Percentiles rank a stretch among this genome's conserved stretches.
Evolutionary conservation across 148 eudicot species (phyloP).

Genomic region (Amaranthus hypochondriacus): DNA sequence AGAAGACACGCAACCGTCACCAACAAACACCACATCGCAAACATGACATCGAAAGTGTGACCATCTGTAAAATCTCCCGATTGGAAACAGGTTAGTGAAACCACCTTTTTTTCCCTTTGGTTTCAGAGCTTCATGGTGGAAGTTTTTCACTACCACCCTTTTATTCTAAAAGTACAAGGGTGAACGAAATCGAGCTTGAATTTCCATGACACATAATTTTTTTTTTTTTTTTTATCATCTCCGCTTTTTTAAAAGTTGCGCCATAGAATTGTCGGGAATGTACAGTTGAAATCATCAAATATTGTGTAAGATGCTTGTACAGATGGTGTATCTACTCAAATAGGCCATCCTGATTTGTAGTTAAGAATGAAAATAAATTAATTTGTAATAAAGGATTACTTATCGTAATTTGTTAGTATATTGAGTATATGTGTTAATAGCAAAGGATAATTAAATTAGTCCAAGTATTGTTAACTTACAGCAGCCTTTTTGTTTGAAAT

Average conservation of each 20-base stretch:
- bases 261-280: constrained; percentile 17
- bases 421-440: neutral
- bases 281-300: constrained; percentile 18
- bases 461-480: neutral
- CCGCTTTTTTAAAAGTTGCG: neutral
- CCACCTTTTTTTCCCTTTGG: constrained; percentile 25
- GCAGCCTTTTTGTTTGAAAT: neutral
- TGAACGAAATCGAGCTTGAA: neutral
- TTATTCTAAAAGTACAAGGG: constrained; percentile 7
- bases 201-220: neutral
- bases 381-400: neutral
- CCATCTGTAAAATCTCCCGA: constrained; percentile 1
- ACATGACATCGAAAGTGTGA: constrained; percentile 15
- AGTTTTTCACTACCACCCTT: constrained; percentile 11
- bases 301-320: constrained; percentile 27
- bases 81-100: constrained; percentile 14
- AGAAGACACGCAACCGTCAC: constrained; percentile 27
- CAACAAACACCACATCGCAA: constrained; percentile 36
- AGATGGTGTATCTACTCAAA: constrained; percentile 16
- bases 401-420: neutral
- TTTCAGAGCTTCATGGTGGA: constrained; percentile 19
- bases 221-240: neutral
- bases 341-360: constrained; percentile 2
- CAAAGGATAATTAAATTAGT: neutral
- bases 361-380: neutral